Conservation (phyloP, 495 filamentous ascomycete genomes). For the Melanomma pulvis-pyrius region DNA sequence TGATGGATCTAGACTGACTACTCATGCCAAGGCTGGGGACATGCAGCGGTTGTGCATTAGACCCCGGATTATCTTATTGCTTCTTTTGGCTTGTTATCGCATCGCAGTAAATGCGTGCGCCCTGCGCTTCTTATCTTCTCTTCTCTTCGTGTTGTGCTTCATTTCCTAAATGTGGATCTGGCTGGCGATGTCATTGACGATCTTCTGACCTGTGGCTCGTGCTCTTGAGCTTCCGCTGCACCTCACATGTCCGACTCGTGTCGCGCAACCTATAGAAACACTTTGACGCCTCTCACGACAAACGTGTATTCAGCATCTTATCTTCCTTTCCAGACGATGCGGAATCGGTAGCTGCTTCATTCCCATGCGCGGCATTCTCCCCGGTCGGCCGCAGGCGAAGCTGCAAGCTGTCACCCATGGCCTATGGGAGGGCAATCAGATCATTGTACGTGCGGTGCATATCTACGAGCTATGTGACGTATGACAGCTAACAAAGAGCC, state of each 20-base stretch:
- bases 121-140: no score
- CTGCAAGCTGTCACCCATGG: slow-evolving; percentile 87
- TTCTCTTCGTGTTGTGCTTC: no score
- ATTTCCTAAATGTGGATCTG: no score
- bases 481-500: slow-evolving; percentile 15
- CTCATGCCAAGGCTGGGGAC: not conserved
- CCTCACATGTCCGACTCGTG: not conserved
- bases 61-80: not conserved
- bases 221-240: slow-evolving; percentile 13
- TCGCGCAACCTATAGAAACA: not conserved
- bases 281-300: not conserved
- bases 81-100: not conserved
- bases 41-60: not conserved
- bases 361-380: slow-evolving; percentile 78
- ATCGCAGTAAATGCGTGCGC: not conserved
- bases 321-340: slow-evolving; percentile 11
- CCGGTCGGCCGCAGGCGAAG: slow-evolving; percentile 85
- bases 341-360: slow-evolving; percentile 34
- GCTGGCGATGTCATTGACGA: not conserved
- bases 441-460: slow-evolving; percentile 64
- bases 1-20: not conserved
- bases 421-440: slow-evolving; percentile 75
- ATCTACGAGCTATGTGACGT: not conserved
- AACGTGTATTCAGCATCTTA: not conserved
- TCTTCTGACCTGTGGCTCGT: slow-evolving; percentile 26